Evolutionary conservation across 192 early-diverging fungal species (phyloP).

Genomic region (Nowakowskiella sp.): DNA sequence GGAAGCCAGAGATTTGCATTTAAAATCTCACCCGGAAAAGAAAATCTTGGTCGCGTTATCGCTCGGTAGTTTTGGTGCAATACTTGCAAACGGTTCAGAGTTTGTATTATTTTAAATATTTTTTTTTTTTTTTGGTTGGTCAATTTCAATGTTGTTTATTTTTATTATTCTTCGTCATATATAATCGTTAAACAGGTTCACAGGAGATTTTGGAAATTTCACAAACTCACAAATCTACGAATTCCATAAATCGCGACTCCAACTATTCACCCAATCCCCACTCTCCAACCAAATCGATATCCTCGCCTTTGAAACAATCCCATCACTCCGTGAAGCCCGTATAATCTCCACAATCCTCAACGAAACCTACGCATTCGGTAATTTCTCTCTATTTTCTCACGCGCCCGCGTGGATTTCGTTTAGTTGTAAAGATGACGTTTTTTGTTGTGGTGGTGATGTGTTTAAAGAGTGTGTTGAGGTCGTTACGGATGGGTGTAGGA

Average conservation of each 20-base stretch:
- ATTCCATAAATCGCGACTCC: constrained; percentile 47
- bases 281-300: constrained; percentile 31
- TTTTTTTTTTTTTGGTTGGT: neutral
- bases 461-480: constrained; percentile 29
- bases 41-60: constrained; percentile 44
- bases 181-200: too few relatives aligned
- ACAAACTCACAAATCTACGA: constrained; percentile 27
- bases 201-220: constrained; percentile 46
- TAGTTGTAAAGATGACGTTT: constrained; percentile 24
- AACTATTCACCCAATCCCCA: constrained; percentile 12
- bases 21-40: too few relatives aligned
- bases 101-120: neutral
- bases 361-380: constrained; percentile 4
- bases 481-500: constrained; percentile 12
- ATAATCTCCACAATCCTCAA: constrained; percentile 39
- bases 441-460: constrained; percentile 42
- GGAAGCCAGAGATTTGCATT: too few relatives aligned
- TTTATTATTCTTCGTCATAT: too few relatives aligned
- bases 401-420: constrained; percentile 55
- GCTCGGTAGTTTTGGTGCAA: constrained; percentile 59
- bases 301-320: constrained; percentile 63
- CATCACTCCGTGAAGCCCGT: constrained; percentile 43
- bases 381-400: neutral
- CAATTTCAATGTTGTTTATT: neutral
- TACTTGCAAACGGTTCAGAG: constrained; percentile 53